Conservation (phyloP, 2,329 filamentous ascomycete genomes). For the Blastomyces parvus region DNA sequence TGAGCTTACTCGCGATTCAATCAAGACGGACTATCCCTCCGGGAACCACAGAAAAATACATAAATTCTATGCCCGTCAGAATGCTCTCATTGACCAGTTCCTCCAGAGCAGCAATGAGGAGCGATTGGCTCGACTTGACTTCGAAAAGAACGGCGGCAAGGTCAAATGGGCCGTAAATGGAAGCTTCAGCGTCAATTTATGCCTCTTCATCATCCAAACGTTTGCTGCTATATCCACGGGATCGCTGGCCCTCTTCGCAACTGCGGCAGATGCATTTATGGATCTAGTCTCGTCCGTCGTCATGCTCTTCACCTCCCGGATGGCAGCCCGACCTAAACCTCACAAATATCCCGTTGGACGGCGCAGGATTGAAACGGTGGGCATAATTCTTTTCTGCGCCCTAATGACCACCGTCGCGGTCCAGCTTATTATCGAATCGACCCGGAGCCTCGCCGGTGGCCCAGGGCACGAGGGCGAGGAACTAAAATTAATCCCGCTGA, state of each 20-base stretch:
- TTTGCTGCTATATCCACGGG: conserved; percentile 51
- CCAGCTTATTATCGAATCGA: conserved; percentile 52
- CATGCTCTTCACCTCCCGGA: conserved; percentile 51
- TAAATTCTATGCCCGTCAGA: conserved; percentile 36
- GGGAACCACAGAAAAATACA: conserved; percentile 29
- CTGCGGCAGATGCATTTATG: conserved; percentile 58
- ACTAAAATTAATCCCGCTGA: conserved; percentile 46
- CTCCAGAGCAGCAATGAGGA: conserved; percentile 50
- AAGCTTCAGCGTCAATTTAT: conserved; percentile 45
- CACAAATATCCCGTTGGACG: conserved; percentile 56
- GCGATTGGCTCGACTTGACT: conserved; percentile 43
- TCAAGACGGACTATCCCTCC: conserved; percentile 13
- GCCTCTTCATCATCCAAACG: conserved; percentile 49
- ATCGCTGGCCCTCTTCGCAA: conserved; percentile 55
- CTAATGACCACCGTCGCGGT: conserved; percentile 59
- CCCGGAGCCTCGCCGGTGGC: conserved; percentile 42
- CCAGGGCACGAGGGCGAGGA: conserved; percentile 33
- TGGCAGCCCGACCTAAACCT: conserved; percentile 51
- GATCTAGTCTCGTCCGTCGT: conserved; percentile 56
- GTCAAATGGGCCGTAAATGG: conserved; percentile 47
- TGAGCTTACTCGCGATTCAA: conserved; percentile 10
- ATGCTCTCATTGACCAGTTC: conserved; percentile 39
- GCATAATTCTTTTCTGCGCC: conserved; percentile 56
- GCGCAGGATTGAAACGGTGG: conserved; percentile 54
- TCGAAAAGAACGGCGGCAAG: conserved; percentile 42